A percentile compares a stretch with the other conserved stretches of the same genome.
These are phyloP conservation scores for Tolypocladium tropicale DNA, from an alignment of 2,329 filamentous ascomycete species.

Conservation along the genomic window DNA sequence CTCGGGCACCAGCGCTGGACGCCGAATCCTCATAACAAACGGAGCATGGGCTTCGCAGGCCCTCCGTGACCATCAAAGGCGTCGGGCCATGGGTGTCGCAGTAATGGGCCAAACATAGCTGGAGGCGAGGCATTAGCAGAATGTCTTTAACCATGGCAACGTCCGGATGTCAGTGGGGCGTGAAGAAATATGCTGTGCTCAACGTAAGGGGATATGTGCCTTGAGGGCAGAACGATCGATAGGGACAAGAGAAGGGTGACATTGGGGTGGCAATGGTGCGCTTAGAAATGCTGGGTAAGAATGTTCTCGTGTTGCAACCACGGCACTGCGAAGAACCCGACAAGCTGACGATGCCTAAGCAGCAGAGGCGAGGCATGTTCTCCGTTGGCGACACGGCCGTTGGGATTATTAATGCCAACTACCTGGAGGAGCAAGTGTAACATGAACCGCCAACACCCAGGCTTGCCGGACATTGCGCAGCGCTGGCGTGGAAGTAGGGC, in stretches of 20 bases:
- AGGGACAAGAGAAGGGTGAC: neutral
- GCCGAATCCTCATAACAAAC: constrained; percentile 41
- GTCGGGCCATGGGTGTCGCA: constrained; percentile 62
- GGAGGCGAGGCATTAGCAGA: constrained; percentile 27
- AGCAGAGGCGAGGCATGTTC: neutral
- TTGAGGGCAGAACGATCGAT: neutral
- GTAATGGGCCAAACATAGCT: constrained; percentile 61
- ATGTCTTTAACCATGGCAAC: constrained; percentile 16
- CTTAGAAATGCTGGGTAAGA: neutral
- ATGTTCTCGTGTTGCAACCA: neutral
- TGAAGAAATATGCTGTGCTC: neutral
- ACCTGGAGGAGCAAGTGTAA: neutral
- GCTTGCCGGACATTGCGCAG: neutral
- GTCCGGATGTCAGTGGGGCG: neutral
- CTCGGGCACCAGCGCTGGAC: neutral
- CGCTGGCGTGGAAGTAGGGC: neutral
- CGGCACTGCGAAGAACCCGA: neutral
- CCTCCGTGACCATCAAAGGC: constrained; percentile 60
- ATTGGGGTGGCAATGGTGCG: neutral
- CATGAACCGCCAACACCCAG: neutral
- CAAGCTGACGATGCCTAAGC: neutral
- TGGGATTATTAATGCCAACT: neutral
- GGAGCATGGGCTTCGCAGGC: constrained; percentile 48
- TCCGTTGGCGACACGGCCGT: neutral
- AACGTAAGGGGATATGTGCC: neutral